A percentile compares a stretch with the other conserved stretches of the same genome.
Evolutionary conservation across 1,284 basidiomycete species (phyloP).

Genomic region (Neotropicomus parvogracilis): DNA sequence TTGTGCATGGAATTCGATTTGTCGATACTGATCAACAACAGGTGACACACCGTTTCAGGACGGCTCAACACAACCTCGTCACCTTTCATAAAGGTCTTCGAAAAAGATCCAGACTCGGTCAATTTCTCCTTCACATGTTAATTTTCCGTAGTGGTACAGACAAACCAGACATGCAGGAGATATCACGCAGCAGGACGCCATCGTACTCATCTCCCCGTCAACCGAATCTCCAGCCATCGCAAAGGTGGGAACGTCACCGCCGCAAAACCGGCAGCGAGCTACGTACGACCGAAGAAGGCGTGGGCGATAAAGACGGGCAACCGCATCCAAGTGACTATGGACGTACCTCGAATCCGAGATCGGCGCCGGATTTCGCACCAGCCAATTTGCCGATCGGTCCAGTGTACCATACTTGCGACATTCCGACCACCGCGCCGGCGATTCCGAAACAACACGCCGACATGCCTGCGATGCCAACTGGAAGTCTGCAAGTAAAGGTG

Average conservation of each 20-base stretch:
- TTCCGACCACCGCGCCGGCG: conserved; percentile 47
- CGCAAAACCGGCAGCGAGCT: conserved; percentile 45
- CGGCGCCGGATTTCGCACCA: conserved; percentile 44
- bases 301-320: no score
- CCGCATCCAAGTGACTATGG: background rate
- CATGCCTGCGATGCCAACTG: conserved; percentile 54
- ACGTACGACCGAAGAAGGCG: conserved; percentile 11
- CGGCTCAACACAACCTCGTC: no score
- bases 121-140: no score
- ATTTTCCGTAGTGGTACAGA: no score
- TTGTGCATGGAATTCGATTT: no score
- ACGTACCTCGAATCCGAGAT: conserved; percentile 55
- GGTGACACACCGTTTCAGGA: no score
- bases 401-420: conserved; percentile 51
- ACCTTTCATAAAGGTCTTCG: no score
- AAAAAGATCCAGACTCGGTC: no score
- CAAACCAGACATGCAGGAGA: no score
- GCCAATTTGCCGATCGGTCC: conserved; percentile 47
- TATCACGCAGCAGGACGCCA: no score
- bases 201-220: conserved; percentile 37
- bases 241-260: conserved; percentile 41
- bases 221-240: conserved; percentile 44
- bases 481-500: conserved; percentile 38
- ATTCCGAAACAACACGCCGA: conserved; percentile 46
- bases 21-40: no score